Base-by-base conservation (phyloP, 495 filamentous ascomycete genomes). In the Hypoxylon subgilvum region DNA sequence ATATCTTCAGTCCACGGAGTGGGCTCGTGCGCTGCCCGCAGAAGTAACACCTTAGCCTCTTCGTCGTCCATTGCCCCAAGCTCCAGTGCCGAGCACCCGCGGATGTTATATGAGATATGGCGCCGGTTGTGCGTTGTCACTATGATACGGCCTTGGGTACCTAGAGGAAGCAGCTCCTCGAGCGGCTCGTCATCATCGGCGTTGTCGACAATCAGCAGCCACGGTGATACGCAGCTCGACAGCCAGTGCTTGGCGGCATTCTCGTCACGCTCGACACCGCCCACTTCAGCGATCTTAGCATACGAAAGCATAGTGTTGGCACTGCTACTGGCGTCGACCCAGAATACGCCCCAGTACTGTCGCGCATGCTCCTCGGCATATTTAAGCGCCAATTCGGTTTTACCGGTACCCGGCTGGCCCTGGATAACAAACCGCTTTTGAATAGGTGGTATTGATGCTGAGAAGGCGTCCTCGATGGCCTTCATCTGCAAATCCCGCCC, bases 101-200 rank as follows among this genome's bases (percentile, higher is more conserved):
- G 8, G 23, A 27, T 27, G 23, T 27, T 27, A 4, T 13, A 53
- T 3, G 72, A n/a, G n/a, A n/a, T n/a, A n/a, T n/a, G n/a, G n/a
- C n/a, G n/a, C n/a, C n/a, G 70, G 44, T 73, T 69, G 14, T 73
- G 58, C 13, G 76, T 73, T 5, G 76, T 77, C 0, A 78, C 57
- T 1, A 78, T 53, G 44, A 79, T 62, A 41, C 60, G 44, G 2
- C 41, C 41, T n/a, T 10, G 10, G 9, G 54, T 57, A 3, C 73
- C 68, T 8, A 42, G 31, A 13, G 75, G 74, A 43, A 79, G 46
- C 34, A 70, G 65, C 12, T 61, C 44, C 8, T 70, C 59, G 6
- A 76, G 45, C 18, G 58, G 18, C 1, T 73, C 52, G 1, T 67
- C 55, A 46, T 75, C 73, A 42, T 79, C 76, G 6, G 69, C 76